phyloP scores from a whole-genome alignment of 495 filamentous ascomycete species.

The Patellaria atrata region DNA sequence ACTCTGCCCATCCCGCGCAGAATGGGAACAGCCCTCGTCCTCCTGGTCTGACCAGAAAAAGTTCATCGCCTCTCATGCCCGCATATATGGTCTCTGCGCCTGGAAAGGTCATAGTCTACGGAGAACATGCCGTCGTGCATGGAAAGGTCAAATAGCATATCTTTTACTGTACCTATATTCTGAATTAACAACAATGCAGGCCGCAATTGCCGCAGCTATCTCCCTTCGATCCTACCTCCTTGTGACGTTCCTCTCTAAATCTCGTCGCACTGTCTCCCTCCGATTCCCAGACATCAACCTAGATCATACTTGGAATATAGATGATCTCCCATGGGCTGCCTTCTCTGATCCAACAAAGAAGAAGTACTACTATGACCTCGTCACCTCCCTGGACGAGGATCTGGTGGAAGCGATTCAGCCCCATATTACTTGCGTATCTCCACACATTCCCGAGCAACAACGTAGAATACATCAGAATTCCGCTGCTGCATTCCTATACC shows the following conservation, averaged over 20 bases:
- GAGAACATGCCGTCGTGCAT: slow-evolving; percentile 92
- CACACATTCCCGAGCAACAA: slow-evolving; percentile 41
- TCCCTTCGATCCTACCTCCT: slow-evolving; percentile 91
- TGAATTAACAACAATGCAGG: slow-evolving; percentile 27
- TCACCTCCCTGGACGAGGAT: slow-evolving; percentile 71
- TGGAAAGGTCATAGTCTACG: slow-evolving; percentile 93
- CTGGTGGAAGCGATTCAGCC: slow-evolving; percentile 65
- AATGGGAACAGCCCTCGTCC: too few species aligned
- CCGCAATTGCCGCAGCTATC: slow-evolving; percentile 86
- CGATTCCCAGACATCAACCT: slow-evolving; percentile 78
- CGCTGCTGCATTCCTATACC: slow-evolving; percentile 77
- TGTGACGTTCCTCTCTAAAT: slow-evolving; percentile 80
- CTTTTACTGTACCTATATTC: slow-evolving; percentile 2
- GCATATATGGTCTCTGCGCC: slow-evolving; percentile 96
- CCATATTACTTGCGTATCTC: slow-evolving; percentile 53
- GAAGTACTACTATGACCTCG: slow-evolving; percentile 79
- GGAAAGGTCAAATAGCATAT: slow-evolving; percentile 48
- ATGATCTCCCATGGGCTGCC: slow-evolving; percentile 66
- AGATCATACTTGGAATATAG: slow-evolving; percentile 82
- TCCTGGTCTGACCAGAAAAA: too few species aligned
- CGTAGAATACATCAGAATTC: slow-evolving; percentile 70
- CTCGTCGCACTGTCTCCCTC: slow-evolving; percentile 67
- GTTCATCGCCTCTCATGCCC: slow-evolving; percentile 44
- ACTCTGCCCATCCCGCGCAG: too few species aligned
- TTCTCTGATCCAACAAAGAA: slow-evolving; percentile 74